Percentiles rank a stretch among this genome's conserved stretches.
Evolutionary conservation across 2,329 filamentous ascomycete species (phyloP).

Genomic region (Gyromitra esculenta): DNA sequence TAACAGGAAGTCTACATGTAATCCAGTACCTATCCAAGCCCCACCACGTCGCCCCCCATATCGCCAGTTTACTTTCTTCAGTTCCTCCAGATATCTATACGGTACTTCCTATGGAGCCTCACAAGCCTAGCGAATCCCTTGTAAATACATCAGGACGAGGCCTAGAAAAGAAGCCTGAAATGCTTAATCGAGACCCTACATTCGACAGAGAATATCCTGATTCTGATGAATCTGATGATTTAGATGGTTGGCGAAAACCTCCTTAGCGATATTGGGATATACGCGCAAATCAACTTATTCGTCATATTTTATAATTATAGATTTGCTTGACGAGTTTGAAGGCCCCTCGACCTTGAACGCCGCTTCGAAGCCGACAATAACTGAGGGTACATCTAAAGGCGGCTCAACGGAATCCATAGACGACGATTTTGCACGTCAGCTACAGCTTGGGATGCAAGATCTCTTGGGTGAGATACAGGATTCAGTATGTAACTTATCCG

Average conservation of each 20-base stretch:
- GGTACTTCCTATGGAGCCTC: constrained; percentile 26
- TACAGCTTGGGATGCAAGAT: constrained; percentile 90
- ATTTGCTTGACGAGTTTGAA: constrained; percentile 88
- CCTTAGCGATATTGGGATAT: background rate
- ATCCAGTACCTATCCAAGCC: constrained; percentile 15
- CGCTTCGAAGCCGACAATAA: constrained; percentile 22
- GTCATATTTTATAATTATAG: constrained; percentile 62
- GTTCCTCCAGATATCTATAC: constrained; percentile 4
- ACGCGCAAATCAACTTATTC: constrained; percentile 38
- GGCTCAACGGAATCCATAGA: constrained; percentile 64
- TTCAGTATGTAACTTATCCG: constrained; percentile 63
- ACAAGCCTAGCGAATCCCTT: background rate
- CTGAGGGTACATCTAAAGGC: constrained; percentile 38
- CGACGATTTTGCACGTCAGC: constrained; percentile 81
- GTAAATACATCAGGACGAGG: background rate
- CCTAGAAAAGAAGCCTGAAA: constrained; percentile 17
- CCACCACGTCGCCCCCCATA: constrained; percentile 26
- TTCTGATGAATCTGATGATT: constrained; percentile 88
- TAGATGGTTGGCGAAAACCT: constrained; percentile 73
- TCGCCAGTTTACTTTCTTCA: background rate
- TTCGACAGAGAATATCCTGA: constrained; percentile 82
- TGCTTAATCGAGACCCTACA: constrained; percentile 2
- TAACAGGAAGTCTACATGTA: constrained; percentile 17
- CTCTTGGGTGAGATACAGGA: constrained; percentile 77
- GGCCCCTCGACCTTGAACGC: constrained; percentile 51